These are phyloP conservation scores for Prunus salicina DNA, from an alignment of 306 rosid species.

Conservation along the genomic window DNA sequence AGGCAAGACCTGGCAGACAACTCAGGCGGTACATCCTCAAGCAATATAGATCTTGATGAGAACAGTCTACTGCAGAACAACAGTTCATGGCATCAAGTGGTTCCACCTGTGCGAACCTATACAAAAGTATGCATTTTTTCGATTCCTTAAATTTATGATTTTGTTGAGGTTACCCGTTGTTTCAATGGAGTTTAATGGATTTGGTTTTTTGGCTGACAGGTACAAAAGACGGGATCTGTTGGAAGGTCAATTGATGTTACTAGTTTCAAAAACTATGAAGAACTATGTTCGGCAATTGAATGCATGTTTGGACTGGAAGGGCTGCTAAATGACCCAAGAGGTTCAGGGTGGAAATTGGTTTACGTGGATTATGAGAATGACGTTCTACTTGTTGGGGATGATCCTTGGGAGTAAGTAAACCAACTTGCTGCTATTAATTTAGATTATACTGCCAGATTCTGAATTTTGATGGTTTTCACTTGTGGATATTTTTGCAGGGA, in stretches of 20 bases:
- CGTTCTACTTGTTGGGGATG: conserved; percentile 90
- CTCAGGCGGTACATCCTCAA: conserved; percentile 85
- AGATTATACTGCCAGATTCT: neutral
- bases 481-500: conserved; percentile 51
- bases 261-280: conserved; percentile 72
- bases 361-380: conserved; percentile 91
- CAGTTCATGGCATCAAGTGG: conserved; percentile 78
- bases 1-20: conserved; percentile 56
- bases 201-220: conserved; percentile 43
- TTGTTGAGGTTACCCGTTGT: neutral
- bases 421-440: neutral
- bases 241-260: conserved; percentile 93
- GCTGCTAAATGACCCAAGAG: conserved; percentile 76
- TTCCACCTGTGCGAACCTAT: conserved; percentile 74
- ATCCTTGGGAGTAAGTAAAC: conserved; percentile 92
- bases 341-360: conserved; percentile 89
- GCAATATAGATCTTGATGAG: conserved; percentile 86
- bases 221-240: conserved; percentile 92
- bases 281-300: conserved; percentile 73
- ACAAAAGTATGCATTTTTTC: conserved; percentile 54
- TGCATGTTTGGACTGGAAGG: conserved; percentile 95
- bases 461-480: neutral
- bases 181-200: neutral
- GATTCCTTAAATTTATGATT: neutral
- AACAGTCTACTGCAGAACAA: conserved; percentile 74